Percentiles rank a stretch among this genome's conserved stretches.
Conservation (phyloP, 768 basidiomycete species). For the Paxillus rubicundulus region DNA sequence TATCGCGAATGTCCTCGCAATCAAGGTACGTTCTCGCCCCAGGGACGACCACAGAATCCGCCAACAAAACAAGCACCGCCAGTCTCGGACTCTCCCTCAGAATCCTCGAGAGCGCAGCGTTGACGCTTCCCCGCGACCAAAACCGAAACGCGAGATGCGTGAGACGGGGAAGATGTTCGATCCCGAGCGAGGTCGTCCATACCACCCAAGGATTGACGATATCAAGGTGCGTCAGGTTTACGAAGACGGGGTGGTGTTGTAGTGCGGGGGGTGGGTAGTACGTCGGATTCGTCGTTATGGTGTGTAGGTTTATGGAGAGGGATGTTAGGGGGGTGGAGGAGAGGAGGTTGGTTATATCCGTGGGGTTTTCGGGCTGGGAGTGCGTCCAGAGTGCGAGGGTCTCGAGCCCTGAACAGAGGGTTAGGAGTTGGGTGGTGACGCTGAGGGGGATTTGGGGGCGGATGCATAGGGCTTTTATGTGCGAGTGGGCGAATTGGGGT, state of each 20-base stretch:
- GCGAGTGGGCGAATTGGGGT: conserved; percentile 7
- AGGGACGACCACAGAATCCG: conserved; percentile 4
- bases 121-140: conserved; percentile 13
- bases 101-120: conserved; percentile 3
- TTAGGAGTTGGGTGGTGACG: conserved; percentile 4
- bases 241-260: conserved; percentile 12
- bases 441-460: conserved; percentile 10
- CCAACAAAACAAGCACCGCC: conserved; percentile 9
- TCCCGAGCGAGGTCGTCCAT: conserved; percentile 15
- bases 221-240: conserved; percentile 17
- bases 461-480: conserved; percentile 18
- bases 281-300: background rate
- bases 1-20: conserved; percentile 7
- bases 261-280: background rate
- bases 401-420: conserved; percentile 9
- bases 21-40: conserved; percentile 8
- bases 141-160: conserved; percentile 16
- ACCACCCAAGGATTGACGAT: conserved; percentile 19
- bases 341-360: conserved; percentile 1
- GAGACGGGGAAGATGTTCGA: conserved; percentile 12
- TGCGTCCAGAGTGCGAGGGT: conserved; percentile 18
- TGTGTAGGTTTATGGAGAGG: conserved; percentile 15
- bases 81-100: conserved; percentile 2
- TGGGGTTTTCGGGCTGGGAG: background rate
- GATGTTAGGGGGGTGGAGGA: conserved; percentile 12